Percentiles rank a stretch among this genome's conserved stretches.
phyloP scores from a whole-genome alignment of 805 yeast species.

The Wickerhamomyces xylosicus region DNA sequence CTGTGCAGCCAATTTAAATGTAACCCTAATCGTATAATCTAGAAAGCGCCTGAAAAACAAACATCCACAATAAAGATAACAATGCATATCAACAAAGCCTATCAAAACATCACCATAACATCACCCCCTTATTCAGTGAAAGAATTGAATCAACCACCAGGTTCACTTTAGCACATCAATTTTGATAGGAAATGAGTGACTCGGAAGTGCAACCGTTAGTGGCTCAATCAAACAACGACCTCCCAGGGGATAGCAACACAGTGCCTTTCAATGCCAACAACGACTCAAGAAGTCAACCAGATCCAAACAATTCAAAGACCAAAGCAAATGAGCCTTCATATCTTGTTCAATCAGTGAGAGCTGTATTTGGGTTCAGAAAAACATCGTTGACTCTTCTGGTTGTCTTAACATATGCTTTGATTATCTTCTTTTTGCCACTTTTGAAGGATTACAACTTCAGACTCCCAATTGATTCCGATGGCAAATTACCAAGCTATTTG shows the following conservation, averaged over 20 bases:
- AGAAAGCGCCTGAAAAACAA: too few relatives aligned
- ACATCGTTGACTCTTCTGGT: slow-evolving; percentile 54
- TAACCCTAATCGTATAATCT: too few relatives aligned
- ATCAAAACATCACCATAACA: too few relatives aligned
- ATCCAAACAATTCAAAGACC: background rate
- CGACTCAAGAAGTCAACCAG: background rate
- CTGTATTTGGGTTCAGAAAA: slow-evolving; percentile 61
- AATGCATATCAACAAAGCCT: too few relatives aligned
- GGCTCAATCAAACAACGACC: background rate
- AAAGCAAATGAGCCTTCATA: slow-evolving; percentile 7
- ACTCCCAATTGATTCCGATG: slow-evolving; percentile 27
- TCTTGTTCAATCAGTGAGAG: slow-evolving; percentile 24
- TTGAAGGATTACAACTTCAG: slow-evolving; percentile 32
- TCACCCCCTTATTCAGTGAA: too few relatives aligned
- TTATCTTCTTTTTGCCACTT: slow-evolving; percentile 27
- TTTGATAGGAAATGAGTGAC: background rate
- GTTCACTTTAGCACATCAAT: too few relatives aligned
- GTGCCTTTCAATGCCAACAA: too few relatives aligned
- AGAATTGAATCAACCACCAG: too few relatives aligned
- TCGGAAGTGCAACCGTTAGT: background rate
- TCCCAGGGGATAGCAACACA: background rate
- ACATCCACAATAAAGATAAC: too few relatives aligned
- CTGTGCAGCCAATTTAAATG: too few relatives aligned
- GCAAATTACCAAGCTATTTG: slow-evolving; percentile 23
- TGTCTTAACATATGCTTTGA: slow-evolving; percentile 32